phyloP scores from a whole-genome alignment of 768 basidiomycete genomes.

The Lactarius quietus region DNA sequence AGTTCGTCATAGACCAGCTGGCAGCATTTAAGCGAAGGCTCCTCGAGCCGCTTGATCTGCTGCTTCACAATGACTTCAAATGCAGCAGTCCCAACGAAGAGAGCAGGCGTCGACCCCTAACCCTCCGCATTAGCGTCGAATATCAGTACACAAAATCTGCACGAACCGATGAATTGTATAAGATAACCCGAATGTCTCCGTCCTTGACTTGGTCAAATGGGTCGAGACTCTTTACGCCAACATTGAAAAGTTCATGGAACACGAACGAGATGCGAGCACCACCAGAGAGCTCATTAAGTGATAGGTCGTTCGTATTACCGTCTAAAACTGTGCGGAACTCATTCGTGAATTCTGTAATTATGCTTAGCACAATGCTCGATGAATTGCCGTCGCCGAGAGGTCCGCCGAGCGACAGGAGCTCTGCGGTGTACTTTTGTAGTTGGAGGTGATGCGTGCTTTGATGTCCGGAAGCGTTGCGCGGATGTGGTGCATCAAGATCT shows the following conservation, averaged over 20 bases:
- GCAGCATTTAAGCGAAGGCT: conserved; percentile 90
- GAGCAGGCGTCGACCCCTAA: conserved; percentile 90
- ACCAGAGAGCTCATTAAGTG: conserved; percentile 94
- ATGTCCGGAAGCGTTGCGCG: conserved; percentile 97
- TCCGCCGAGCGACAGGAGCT: conserved; percentile 83
- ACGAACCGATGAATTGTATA: conserved; percentile 96
- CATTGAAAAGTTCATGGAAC: conserved; percentile 98
- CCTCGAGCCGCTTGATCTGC: conserved; percentile 95
- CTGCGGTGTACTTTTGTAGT: conserved; percentile 81
- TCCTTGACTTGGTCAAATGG: conserved; percentile 99
- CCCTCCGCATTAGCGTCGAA: not conserved
- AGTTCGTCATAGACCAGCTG: conserved; percentile 96
- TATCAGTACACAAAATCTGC: not conserved
- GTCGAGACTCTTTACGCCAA: conserved; percentile 92
- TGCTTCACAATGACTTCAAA: conserved; percentile 99
- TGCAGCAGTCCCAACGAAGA: conserved; percentile 95
- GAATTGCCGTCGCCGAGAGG: conserved; percentile 80
- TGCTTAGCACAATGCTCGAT: conserved; percentile 89
- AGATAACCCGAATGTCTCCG: conserved; percentile 90
- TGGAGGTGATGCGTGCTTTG: conserved; percentile 94
- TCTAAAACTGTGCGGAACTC: conserved; percentile 98
- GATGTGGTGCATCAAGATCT: conserved; percentile 99
- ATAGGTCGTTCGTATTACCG: conserved; percentile 94
- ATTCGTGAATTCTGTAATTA: conserved; percentile 96
- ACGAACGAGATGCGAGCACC: conserved; percentile 99